Conservation (phyloP, 2,329 filamentous ascomycete species). For the Penicillium hesseltinei region DNA sequence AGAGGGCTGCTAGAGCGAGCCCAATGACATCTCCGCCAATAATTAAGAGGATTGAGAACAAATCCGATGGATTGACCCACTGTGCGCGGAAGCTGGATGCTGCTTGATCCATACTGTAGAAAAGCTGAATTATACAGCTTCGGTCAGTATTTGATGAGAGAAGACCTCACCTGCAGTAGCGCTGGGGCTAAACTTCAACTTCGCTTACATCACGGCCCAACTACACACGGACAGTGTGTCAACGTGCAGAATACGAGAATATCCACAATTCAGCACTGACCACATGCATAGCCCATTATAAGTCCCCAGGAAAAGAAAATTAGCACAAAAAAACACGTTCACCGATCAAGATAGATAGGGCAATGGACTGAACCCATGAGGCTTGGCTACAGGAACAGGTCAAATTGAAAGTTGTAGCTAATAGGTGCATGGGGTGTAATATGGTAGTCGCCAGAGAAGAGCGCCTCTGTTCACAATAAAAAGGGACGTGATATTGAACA, state of each 20-base stretch:
- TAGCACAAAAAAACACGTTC: neutral
- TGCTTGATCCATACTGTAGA: neutral
- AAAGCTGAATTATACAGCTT: neutral
- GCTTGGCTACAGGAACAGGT: neutral
- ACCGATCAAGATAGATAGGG: neutral
- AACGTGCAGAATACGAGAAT: neutral
- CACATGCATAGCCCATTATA: neutral
- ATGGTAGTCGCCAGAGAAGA: neutral
- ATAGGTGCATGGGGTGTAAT: neutral
- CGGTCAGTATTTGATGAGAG: too few relatives aligned
- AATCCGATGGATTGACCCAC: slow-evolving; percentile 25
- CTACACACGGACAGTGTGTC: too few relatives aligned
- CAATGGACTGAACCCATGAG: neutral
- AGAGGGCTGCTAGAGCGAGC: slow-evolving; percentile 36
- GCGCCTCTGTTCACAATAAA: neutral
- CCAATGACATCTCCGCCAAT: slow-evolving; percentile 39
- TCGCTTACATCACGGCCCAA: neutral
- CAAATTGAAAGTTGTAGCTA: neutral
- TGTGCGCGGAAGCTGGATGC: neutral
- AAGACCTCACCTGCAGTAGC: too few relatives aligned
- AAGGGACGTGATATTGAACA: neutral
- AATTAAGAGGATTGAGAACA: slow-evolving; percentile 37
- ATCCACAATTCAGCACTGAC: neutral
- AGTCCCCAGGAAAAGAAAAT: neutral
- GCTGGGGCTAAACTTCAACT: neutral